These are phyloP conservation scores for Aspergillus caelatus DNA, from an alignment of 2,329 filamentous ascomycete genomes.

Conservation along the genomic window DNA sequence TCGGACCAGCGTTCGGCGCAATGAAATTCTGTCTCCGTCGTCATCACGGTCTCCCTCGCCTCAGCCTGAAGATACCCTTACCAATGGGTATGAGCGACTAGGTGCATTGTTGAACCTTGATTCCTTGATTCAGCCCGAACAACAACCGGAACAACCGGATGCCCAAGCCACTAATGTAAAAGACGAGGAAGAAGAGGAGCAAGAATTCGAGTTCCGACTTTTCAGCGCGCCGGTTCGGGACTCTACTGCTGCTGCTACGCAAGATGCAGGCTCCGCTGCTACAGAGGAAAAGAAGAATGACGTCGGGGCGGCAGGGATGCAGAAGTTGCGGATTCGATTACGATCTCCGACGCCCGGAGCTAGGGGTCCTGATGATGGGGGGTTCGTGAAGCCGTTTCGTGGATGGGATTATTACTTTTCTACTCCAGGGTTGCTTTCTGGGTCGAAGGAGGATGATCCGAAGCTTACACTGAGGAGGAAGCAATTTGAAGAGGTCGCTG, in stretches of 20 bases:
- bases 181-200: slow-evolving; percentile 36
- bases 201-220: slow-evolving; percentile 48
- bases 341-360: slow-evolving; percentile 42
- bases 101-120: slow-evolving; percentile 39
- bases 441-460: slow-evolving; percentile 18
- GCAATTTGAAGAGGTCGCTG: slow-evolving; percentile 41
- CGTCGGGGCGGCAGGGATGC: slow-evolving; percentile 20
- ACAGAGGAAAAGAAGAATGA: background rate
- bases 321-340: slow-evolving; percentile 43
- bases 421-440: slow-evolving; percentile 32
- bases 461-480: slow-evolving; percentile 23
- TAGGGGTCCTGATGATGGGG: slow-evolving; percentile 31
- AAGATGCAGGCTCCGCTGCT: slow-evolving; percentile 8
- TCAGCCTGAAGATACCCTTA: slow-evolving; percentile 26
- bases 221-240: slow-evolving; percentile 37
- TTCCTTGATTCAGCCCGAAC: slow-evolving; percentile 18
- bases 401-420: slow-evolving; percentile 48
- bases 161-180: slow-evolving; percentile 6
- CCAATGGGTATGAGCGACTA: slow-evolving; percentile 36
- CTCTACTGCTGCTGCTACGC: background rate
- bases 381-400: slow-evolving; percentile 44
- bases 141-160: background rate
- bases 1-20: slow-evolving; percentile 37
- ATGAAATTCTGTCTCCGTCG: slow-evolving; percentile 36
- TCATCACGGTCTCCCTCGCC: slow-evolving; percentile 37